A percentile compares a stretch with the other conserved stretches of the same genome.
These are phyloP conservation scores for Colletotrichum cordylinicola DNA, from an alignment of 2,329 filamentous ascomycete genomes.

Conservation along the genomic window DNA sequence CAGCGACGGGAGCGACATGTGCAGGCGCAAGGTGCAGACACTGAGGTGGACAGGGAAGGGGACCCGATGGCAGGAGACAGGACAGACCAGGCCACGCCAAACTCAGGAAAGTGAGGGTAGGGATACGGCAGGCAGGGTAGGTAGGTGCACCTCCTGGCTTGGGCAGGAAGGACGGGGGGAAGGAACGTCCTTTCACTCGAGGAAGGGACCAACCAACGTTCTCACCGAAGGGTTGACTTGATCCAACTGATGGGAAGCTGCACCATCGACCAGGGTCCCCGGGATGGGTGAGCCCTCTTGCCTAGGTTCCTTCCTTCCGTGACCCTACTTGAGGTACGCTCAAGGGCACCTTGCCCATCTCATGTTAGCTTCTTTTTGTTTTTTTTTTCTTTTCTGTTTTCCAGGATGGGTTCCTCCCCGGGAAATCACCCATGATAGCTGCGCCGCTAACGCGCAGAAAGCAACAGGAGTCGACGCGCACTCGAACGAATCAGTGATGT, in stretches of 20 bases:
- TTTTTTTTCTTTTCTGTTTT: not conserved
- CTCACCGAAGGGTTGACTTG: not conserved
- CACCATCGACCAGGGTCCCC: not conserved
- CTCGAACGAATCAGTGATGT: not conserved
- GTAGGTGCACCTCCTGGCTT: not conserved
- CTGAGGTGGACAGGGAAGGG: not conserved
- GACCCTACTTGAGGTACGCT: not conserved
- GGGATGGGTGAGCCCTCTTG: not conserved
- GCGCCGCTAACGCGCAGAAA: not conserved
- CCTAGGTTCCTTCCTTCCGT: slow-evolving; percentile 3
- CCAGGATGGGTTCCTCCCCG: not conserved
- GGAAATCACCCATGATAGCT: slow-evolving; percentile 10
- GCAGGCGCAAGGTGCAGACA: not conserved
- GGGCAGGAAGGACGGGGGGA: not conserved
- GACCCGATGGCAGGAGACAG: not conserved
- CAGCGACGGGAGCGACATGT: not conserved
- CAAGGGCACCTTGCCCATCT: not conserved
- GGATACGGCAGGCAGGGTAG: not conserved
- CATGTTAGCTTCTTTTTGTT: not conserved
- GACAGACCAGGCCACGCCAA: not conserved
- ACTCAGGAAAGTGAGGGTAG: not conserved
- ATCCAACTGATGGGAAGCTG: slow-evolving; percentile 16
- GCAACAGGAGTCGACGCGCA: not conserved
- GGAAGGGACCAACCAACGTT: slow-evolving; percentile 6
- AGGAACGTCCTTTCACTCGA: not conserved